phyloP scores from a whole-genome alignment of 2,329 filamentous ascomycete genomes.

The Penicillium sp. region DNA sequence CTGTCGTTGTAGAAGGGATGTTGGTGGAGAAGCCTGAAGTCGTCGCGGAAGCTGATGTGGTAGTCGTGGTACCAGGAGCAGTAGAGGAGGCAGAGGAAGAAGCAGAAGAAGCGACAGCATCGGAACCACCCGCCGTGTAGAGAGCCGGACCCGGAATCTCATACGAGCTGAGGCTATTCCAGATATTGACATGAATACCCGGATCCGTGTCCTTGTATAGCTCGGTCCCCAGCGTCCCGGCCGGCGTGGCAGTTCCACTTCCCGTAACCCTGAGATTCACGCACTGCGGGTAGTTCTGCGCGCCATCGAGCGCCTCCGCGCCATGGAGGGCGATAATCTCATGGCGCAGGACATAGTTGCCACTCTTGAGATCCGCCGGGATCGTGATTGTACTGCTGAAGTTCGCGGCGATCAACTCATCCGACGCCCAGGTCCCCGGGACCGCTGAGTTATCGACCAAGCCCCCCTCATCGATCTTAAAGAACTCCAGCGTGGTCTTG shows the following conservation, averaged over 20 bases:
- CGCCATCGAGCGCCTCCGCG: conserved; percentile 45
- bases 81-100: no score
- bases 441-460: conserved; percentile 49
- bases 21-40: no score
- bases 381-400: conserved; percentile 53
- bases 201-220: conserved; percentile 60
- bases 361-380: conserved; percentile 49
- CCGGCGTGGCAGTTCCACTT: conserved; percentile 49
- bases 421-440: conserved; percentile 58
- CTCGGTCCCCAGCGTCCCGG: conserved; percentile 54
- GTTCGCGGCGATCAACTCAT: conserved; percentile 55
- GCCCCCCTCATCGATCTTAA: conserved; percentile 65
- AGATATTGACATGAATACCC: conserved; percentile 63
- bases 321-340: conserved; percentile 58
- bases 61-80: no score
- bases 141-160: conserved; percentile 53
- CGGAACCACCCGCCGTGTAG: conserved; percentile 17
- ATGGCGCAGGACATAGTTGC: conserved; percentile 57
- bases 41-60: no score
- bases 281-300: conserved; percentile 59
- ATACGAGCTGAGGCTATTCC: conserved; percentile 51
- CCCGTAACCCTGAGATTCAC: conserved; percentile 63
- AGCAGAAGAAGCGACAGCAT: no score
- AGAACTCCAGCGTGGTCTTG: conserved; percentile 58
- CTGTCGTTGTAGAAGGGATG: no score